Conservation (phyloP, 495 filamentous ascomycete genomes). For the Lepidopterella palustris region DNA sequence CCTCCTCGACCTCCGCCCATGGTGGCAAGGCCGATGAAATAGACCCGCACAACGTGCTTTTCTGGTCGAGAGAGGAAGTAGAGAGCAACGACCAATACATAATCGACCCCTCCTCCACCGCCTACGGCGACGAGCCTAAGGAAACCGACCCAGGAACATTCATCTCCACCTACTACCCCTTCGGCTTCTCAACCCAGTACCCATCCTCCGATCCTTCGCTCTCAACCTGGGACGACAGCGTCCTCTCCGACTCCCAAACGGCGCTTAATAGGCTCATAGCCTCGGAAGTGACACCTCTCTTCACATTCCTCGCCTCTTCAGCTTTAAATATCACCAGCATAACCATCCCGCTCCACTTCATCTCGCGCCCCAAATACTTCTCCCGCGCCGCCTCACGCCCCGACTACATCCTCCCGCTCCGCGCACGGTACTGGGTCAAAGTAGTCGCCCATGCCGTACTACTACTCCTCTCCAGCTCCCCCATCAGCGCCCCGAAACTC, state of each 20-base stretch:
- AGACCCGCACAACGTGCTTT: too few species aligned
- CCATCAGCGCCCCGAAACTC: too few species aligned
- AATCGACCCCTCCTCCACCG: too few species aligned
- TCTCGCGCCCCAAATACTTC: background rate
- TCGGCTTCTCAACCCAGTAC: constrained; percentile 13
- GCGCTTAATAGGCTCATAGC: constrained; percentile 12
- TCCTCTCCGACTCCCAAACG: background rate
- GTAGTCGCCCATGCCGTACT: constrained; percentile 16
- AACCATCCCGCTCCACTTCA: constrained; percentile 21
- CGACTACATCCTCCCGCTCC: constrained; percentile 4
- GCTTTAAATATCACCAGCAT: constrained; percentile 18
- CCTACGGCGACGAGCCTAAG: background rate
- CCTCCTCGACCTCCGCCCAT: too few species aligned
- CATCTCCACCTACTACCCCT: constrained; percentile 7
- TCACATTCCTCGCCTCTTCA: constrained; percentile 13
- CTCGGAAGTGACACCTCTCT: constrained; percentile 19
- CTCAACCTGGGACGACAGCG: background rate
- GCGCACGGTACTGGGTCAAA: constrained; percentile 15
- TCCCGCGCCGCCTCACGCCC: background rate
- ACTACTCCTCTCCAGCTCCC: constrained; percentile 15
- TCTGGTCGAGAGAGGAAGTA: too few species aligned
- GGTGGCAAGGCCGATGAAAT: too few species aligned
- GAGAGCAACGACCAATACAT: too few species aligned
- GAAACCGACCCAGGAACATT: background rate
- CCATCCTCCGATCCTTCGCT: constrained; percentile 9